phyloP scores from a whole-genome alignment of 2,329 filamentous ascomycete species.

The Teratosphaeria viscida region DNA sequence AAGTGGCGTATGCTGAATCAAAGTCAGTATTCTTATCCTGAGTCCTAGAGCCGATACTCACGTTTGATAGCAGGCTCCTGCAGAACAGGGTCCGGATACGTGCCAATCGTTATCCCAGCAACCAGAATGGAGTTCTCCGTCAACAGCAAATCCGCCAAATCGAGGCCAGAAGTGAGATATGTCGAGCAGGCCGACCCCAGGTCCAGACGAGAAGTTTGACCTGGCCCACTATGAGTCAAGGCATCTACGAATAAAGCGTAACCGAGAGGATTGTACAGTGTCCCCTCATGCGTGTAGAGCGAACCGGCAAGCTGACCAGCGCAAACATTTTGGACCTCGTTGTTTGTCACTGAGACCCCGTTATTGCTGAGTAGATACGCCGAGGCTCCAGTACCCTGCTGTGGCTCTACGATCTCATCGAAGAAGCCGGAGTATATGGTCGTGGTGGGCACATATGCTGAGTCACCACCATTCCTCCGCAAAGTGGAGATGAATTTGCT shows the following conservation, averaged over 20 bases:
- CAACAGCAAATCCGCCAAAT: constrained; percentile 35
- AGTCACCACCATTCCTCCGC: constrained; percentile 37
- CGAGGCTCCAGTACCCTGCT: constrained; percentile 37
- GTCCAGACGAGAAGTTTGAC: constrained; percentile 30
- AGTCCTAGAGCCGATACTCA: constrained; percentile 2
- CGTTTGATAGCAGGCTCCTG: constrained; percentile 32
- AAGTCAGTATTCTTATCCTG: not conserved
- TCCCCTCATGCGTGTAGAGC: constrained; percentile 42
- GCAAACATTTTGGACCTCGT: constrained; percentile 39
- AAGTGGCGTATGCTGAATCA: not conserved
- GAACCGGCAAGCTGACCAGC: constrained; percentile 29
- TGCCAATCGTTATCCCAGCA: constrained; percentile 27
- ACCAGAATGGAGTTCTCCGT: constrained; percentile 35
- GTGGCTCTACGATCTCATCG: constrained; percentile 45
- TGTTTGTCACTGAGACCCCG: constrained; percentile 38
- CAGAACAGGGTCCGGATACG: constrained; percentile 25
- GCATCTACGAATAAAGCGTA: constrained; percentile 39
- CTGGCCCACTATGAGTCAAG: constrained; percentile 38
- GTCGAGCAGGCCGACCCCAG: constrained; percentile 30
- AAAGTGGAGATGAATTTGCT: constrained; percentile 35
- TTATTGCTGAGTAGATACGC: constrained; percentile 34
- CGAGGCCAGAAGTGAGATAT: constrained; percentile 29
- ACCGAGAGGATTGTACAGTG: constrained; percentile 40
- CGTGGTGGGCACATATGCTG: constrained; percentile 46
- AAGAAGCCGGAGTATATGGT: constrained; percentile 39